A percentile compares a stretch with the other conserved stretches of the same genome.
Evolutionary conservation across 805 yeast species (phyloP).

Genomic region (Wickerhamomyces sydowiorum): DNA sequence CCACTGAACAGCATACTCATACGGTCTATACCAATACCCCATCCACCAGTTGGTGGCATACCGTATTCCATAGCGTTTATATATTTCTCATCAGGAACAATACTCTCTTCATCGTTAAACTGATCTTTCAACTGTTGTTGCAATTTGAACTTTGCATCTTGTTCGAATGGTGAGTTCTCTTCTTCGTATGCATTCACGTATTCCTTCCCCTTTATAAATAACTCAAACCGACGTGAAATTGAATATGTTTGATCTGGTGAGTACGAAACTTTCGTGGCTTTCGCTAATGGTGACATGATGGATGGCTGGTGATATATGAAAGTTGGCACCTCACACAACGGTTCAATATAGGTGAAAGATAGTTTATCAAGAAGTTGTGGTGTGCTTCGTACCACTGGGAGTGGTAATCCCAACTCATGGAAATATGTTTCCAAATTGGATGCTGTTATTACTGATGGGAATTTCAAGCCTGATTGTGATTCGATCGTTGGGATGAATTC

Average conservation of each 20-base stretch:
- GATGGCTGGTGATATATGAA: conserved; percentile 82
- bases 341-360: conserved; percentile 59
- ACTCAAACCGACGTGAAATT: conserved; percentile 71
- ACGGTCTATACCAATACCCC: conserved; percentile 95
- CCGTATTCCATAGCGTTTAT: conserved; percentile 84
- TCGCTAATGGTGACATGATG: conserved; percentile 81
- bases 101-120: conserved; percentile 53
- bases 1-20: conserved; percentile 73
- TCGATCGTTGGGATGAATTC: conserved; percentile 71
- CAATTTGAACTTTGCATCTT: conserved; percentile 50
- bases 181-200: conserved; percentile 93
- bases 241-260: conserved; percentile 27
- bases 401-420: conserved; percentile 12
- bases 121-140: conserved; percentile 48
- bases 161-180: conserved; percentile 82
- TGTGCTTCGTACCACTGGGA: conserved; percentile 39
- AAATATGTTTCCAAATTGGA: conserved; percentile 37
- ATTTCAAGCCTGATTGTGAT: conserved; percentile 35
- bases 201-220: conserved; percentile 76
- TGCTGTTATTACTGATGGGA: conserved; percentile 42
- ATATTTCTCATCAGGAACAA: conserved; percentile 67
- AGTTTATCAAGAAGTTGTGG: conserved; percentile 61
- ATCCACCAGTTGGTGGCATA: conserved; percentile 96
- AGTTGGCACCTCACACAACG: conserved; percentile 57
- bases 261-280: conserved; percentile 38